Conservation (phyloP, 2,329 filamentous ascomycete genomes). For the Calcarisporium arbuscula region DNA sequence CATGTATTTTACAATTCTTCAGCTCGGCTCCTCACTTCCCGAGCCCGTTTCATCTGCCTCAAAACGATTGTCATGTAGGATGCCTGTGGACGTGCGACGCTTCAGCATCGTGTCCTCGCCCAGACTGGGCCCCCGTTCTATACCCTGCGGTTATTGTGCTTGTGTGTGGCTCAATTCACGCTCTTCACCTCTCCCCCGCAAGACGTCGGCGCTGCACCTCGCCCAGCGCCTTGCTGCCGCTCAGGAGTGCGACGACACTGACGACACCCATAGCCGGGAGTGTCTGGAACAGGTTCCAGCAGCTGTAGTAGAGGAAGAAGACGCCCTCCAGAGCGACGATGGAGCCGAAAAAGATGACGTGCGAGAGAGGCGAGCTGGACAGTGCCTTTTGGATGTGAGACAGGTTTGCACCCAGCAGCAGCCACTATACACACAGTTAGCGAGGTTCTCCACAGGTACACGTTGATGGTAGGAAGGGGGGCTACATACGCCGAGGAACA, state of each 20-base stretch:
- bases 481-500: conserved; percentile 60
- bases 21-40: too few relatives aligned
- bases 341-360: conserved; percentile 79
- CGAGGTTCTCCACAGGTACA: conserved; percentile 24
- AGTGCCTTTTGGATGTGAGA: conserved; percentile 72
- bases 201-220: conserved; percentile 88
- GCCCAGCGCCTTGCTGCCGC: conserved; percentile 80
- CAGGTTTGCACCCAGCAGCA: conserved; percentile 74
- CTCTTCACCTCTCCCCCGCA: conserved; percentile 56
- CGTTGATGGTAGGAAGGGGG: not conserved
- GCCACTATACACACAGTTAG: conserved; percentile 54
- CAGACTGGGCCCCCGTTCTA: too few relatives aligned
- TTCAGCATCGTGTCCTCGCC: too few relatives aligned
- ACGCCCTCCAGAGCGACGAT: conserved; percentile 82
- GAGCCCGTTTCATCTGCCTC: too few relatives aligned
- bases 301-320: conserved; percentile 91
- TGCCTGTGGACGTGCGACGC: too few relatives aligned
- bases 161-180: not conserved
- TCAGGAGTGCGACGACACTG: conserved; percentile 69
- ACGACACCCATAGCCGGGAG: conserved; percentile 67
- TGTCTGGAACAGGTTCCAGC: conserved; percentile 86
- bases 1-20: conserved; percentile 1
- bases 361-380: conserved; percentile 68
- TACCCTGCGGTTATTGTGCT: too few relatives aligned
- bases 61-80: too few relatives aligned